phyloP scores from a whole-genome alignment of 2,329 filamentous ascomycete species.

The Hymenoscyphus occultus region DNA sequence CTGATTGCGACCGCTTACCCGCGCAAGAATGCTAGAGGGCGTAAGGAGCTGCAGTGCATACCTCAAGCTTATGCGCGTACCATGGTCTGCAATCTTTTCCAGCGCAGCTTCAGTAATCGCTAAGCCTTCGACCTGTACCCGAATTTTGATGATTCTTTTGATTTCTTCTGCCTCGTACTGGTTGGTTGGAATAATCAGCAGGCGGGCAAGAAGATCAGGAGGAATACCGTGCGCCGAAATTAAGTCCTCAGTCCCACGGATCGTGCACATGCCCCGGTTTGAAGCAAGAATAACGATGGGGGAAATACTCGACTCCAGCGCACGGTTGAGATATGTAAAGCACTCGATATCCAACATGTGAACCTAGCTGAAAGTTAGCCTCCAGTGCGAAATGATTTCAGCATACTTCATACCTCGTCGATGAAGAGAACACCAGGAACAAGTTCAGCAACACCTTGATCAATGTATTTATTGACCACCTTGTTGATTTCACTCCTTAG shows the following conservation, averaged over 20 bases:
- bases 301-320: slow-evolving; percentile 90
- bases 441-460: slow-evolving; percentile 94
- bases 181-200: slow-evolving; percentile 94
- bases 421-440: slow-evolving; percentile 99
- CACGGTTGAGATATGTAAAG: slow-evolving; percentile 98
- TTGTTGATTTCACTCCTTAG: slow-evolving; percentile 96
- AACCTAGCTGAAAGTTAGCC: slow-evolving; percentile 54
- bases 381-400: neutral
- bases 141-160: slow-evolving; percentile 83
- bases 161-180: slow-evolving; percentile 88
- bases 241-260: slow-evolving; percentile 80
- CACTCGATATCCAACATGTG: slow-evolving; percentile 99
- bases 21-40: slow-evolving; percentile 71
- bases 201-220: slow-evolving; percentile 84
- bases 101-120: slow-evolving; percentile 78
- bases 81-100: slow-evolving; percentile 81
- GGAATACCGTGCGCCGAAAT: slow-evolving; percentile 90
- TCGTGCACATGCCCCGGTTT: slow-evolving; percentile 90
- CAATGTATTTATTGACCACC: slow-evolving; percentile 98
- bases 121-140: slow-evolving; percentile 78
- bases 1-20: slow-evolving; percentile 73
- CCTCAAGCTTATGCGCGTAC: slow-evolving; percentile 82
- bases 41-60: slow-evolving; percentile 87
- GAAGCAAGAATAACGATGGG: slow-evolving; percentile 97
- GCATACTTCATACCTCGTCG: slow-evolving; percentile 70